These are phyloP conservation scores for Eutrema yunnanense DNA, from an alignment of 345 rosid species.

Conservation along the genomic window DNA sequence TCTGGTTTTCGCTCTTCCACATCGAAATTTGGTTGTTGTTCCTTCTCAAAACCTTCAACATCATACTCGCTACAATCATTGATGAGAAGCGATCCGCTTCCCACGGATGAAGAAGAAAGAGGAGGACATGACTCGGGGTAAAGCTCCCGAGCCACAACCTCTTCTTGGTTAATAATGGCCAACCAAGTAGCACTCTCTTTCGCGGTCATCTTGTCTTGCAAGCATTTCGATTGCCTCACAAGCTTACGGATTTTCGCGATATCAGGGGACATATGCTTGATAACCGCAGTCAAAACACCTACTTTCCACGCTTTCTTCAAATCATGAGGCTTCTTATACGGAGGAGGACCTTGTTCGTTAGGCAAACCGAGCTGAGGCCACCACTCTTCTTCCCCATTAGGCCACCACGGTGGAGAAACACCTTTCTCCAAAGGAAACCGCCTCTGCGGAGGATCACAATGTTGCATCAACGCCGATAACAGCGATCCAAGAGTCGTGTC, in stretches of 20 bases:
- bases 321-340: conserved; percentile 86
- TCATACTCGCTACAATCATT: conserved; percentile 63
- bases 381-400: conserved; percentile 72
- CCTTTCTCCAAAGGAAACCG: conserved; percentile 86
- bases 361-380: conserved; percentile 64
- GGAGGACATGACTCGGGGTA: conserved; percentile 56
- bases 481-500: conserved; percentile 86
- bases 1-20: conserved; percentile 46
- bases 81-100: conserved; percentile 46
- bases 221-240: conserved; percentile 76
- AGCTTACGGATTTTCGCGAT: conserved; percentile 71
- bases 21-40: conserved; percentile 33
- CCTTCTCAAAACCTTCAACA: conserved; percentile 50
- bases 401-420: conserved; percentile 88
- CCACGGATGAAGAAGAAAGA: conserved; percentile 29
- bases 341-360: conserved; percentile 69
- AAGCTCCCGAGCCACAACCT: conserved; percentile 50
- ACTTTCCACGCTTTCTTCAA: conserved; percentile 86
- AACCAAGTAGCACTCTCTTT: conserved; percentile 87
- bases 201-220: conserved; percentile 91
- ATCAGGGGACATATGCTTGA: conserved; percentile 78
- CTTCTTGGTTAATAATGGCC: conserved; percentile 68
- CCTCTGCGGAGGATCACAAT: conserved; percentile 79
- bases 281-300: conserved; percentile 70
- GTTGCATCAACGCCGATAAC: conserved; percentile 77